Conservation (phyloP, 2,329 filamentous ascomycete genomes). For the Eurotiales sp. region DNA sequence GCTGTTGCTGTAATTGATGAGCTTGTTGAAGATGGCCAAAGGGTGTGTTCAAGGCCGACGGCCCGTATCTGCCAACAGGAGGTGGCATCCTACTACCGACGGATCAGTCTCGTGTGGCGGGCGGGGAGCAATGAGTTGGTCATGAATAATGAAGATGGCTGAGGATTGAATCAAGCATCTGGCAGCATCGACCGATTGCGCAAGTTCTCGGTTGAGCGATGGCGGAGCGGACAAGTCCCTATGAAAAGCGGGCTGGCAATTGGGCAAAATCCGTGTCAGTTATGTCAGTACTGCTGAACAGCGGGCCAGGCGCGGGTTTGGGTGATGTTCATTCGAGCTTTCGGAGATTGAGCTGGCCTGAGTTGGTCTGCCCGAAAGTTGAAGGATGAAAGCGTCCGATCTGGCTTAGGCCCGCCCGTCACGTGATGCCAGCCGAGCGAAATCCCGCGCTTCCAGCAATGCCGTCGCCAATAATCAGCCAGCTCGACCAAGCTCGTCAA, state of each 20-base stretch:
- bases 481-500: constrained; percentile 4
- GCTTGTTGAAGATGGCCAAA: constrained; percentile 56
- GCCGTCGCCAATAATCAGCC: constrained; percentile 15
- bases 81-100: constrained; percentile 51
- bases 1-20: constrained; percentile 45
- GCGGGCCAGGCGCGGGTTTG: no score
- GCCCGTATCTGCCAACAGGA: constrained; percentile 55
- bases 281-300: no score
- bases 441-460: constrained; percentile 19
- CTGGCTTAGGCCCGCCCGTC: constrained; percentile 26
- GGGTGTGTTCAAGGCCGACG: constrained; percentile 56
- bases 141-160: constrained; percentile 19
- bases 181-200: neutral
- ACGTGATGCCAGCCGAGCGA: constrained; percentile 25
- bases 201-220: neutral
- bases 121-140: constrained; percentile 17
- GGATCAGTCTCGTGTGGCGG: constrained; percentile 15
- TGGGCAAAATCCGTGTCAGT: no score
- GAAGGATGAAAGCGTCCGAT: constrained; percentile 17
- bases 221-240: neutral
- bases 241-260: no score
- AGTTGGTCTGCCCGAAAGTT: neutral
- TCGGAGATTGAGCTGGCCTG: constrained; percentile 9
- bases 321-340: constrained; percentile 1
- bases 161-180: neutral